Conservation (phyloP, 2,329 filamentous ascomycete species). For the Talaromyces sp. region DNA sequence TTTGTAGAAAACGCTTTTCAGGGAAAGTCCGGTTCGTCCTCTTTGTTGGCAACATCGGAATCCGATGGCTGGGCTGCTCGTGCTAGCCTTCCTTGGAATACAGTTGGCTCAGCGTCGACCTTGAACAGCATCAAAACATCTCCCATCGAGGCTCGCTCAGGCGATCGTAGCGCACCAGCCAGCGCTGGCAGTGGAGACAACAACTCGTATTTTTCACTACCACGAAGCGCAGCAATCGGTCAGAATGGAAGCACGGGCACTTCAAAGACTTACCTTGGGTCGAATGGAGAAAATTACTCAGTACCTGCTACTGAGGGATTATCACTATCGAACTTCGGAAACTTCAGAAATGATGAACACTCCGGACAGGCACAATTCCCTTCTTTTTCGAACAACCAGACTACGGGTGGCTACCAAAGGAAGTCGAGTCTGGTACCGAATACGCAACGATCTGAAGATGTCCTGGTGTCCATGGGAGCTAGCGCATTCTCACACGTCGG, state of each 20-base stretch:
- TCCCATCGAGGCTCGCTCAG: constrained; percentile 55
- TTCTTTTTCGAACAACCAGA: constrained; percentile 25
- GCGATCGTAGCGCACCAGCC: constrained; percentile 38
- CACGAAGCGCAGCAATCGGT: constrained; percentile 47
- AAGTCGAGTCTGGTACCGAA: constrained; percentile 31
- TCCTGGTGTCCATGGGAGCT: constrained; percentile 29
- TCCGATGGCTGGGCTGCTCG: constrained; percentile 60
- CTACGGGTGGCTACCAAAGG: constrained; percentile 29
- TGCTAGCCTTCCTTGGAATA: constrained; percentile 58
- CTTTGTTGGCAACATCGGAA: constrained; percentile 66
- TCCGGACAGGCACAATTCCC: constrained; percentile 30
- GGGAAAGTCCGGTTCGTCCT: constrained; percentile 65
- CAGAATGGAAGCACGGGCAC: constrained; percentile 32
- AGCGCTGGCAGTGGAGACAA: constrained; percentile 46
- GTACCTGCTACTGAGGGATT: constrained; percentile 33
- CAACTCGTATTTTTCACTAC: constrained; percentile 47
- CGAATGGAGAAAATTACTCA: constrained; percentile 32
- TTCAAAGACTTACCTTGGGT: constrained; percentile 35
- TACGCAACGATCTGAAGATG: constrained; percentile 29
- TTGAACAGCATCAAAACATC: constrained; percentile 54
- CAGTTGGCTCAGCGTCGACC: constrained; percentile 46
- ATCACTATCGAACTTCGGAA: constrained; percentile 29
- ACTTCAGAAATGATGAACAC: constrained; percentile 34
- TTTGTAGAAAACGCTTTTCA: constrained; percentile 38
- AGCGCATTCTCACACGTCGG: constrained; percentile 29